Evolutionary conservation across 2,329 filamentous ascomycete species (phyloP).

Genomic region (Karstenula rhodostoma): DNA sequence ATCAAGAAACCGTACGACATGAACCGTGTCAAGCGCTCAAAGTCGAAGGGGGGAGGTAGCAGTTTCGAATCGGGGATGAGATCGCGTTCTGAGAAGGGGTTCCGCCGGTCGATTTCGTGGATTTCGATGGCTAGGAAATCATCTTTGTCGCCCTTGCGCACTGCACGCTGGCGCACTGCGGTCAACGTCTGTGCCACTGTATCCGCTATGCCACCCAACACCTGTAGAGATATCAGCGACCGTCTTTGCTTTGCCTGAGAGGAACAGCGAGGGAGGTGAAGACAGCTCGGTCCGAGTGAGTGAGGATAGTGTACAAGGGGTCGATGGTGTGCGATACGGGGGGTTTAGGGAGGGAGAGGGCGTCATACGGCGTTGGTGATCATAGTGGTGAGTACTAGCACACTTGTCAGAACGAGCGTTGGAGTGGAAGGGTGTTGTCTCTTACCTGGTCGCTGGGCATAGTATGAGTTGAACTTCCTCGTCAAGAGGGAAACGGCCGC

Average conservation of each 20-base stretch:
- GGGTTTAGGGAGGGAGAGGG: slow-evolving; percentile 28
- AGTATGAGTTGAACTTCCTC: slow-evolving; percentile 91
- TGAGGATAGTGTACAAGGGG: not conserved
- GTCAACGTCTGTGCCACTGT: slow-evolving; percentile 95
- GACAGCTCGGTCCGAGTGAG: not conserved
- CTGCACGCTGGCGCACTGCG: slow-evolving; percentile 73
- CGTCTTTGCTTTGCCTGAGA: not conserved
- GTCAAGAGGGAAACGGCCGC: slow-evolving; percentile 81
- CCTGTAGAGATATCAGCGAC: slow-evolving; percentile 18
- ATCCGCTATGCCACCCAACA: slow-evolving; percentile 94
- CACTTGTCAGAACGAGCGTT: slow-evolving; percentile 24
- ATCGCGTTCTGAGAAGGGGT: slow-evolving; percentile 70
- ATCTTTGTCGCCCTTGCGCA: slow-evolving; percentile 71
- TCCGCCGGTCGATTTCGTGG: slow-evolving; percentile 83
- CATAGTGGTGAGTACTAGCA: slow-evolving; percentile 92
- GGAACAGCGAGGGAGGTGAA: too few relatives aligned
- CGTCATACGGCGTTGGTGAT: slow-evolving; percentile 86
- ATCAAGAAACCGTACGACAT: slow-evolving; percentile 98
- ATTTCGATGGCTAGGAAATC: slow-evolving; percentile 87
- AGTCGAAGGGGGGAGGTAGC: slow-evolving; percentile 87
- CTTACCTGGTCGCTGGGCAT: slow-evolving; percentile 85
- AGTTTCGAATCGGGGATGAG: slow-evolving; percentile 68
- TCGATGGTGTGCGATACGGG: not conserved
- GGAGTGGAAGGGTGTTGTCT: not conserved
- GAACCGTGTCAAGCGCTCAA: slow-evolving; percentile 91